Percentiles rank a stretch among this genome's conserved stretches.
Evolutionary conservation across 352 stramenopile genomes (phyloP).

Genomic region (Globisporangium heterothallicum): DNA sequence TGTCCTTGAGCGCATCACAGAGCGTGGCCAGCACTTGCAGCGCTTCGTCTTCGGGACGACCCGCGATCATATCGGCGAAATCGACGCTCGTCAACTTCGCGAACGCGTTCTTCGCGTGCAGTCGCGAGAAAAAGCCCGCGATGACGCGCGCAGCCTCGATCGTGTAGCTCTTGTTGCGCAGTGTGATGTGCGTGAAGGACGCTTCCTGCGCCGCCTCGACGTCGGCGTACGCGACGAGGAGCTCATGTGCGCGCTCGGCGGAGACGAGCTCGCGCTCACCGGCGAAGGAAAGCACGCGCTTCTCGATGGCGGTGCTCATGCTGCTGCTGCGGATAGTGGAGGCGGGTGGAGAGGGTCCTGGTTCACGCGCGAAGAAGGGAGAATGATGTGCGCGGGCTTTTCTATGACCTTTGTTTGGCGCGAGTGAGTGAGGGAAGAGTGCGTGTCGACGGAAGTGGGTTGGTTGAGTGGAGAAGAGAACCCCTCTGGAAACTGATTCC

Average conservation of each 20-base stretch:
- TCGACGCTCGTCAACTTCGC: constrained; percentile 63
- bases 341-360: neutral
- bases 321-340: neutral
- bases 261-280: constrained; percentile 79
- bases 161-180: constrained; percentile 88
- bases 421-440: too few relatives aligned
- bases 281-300: constrained; percentile 37
- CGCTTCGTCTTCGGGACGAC: constrained; percentile 73
- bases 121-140: constrained; percentile 54
- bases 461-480: neutral
- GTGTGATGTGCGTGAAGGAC: constrained; percentile 73
- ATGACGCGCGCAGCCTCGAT: constrained; percentile 71
- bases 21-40: constrained; percentile 79
- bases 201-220: constrained; percentile 19
- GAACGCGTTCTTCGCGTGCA: constrained; percentile 50
- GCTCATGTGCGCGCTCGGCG: constrained; percentile 57
- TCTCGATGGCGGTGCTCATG: constrained; percentile 4
- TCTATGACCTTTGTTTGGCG: neutral
- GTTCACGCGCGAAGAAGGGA: constrained; percentile 10
- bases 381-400: neutral
- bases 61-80: constrained; percentile 86
- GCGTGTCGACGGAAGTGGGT: too few relatives aligned
- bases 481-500: neutral
- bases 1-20: constrained; percentile 55
- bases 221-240: constrained; percentile 44